phyloP scores from a whole-genome alignment of 1,284 basidiomycete species.

The Tilletia setariae region DNA sequence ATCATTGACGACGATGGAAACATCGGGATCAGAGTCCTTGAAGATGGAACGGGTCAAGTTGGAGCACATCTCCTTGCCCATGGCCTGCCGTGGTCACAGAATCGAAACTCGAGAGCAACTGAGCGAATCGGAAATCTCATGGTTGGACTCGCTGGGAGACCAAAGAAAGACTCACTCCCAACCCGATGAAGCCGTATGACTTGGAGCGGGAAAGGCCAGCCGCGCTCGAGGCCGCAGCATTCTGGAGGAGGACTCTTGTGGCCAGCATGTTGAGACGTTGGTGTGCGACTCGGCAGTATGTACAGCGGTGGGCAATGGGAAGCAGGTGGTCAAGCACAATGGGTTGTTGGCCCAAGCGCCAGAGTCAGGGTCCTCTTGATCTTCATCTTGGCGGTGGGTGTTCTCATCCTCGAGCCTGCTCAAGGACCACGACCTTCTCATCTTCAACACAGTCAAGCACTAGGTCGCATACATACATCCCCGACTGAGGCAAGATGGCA shows the following conservation, averaged over 20 bases:
- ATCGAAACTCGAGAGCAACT: neutral
- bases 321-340: no score
- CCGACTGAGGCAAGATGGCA: no score
- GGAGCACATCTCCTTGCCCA: slow-evolving; percentile 48
- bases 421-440: neutral
- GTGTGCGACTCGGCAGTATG: neutral
- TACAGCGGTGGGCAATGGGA: no score
- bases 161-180: slow-evolving; percentile 33
- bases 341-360: neutral
- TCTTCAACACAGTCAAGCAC: neutral
- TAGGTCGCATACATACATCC: no score
- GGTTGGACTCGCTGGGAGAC: neutral
- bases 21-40: slow-evolving; percentile 27
- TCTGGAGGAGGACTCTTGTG: neutral
- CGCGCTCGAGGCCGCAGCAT: slow-evolving; percentile 4
- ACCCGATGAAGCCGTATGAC: slow-evolving; percentile 50
- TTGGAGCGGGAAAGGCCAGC: slow-evolving; percentile 27
- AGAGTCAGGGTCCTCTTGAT: neutral
- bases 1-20: slow-evolving; percentile 42
- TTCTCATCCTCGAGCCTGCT: neutral
- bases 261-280: neutral
- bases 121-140: neutral
- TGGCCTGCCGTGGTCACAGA: slow-evolving; percentile 21
- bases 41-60: slow-evolving; percentile 42
- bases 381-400: neutral